Evolutionary conservation across 306 rosid species (phyloP).

Genomic region (Vigna hirtella): DNA sequence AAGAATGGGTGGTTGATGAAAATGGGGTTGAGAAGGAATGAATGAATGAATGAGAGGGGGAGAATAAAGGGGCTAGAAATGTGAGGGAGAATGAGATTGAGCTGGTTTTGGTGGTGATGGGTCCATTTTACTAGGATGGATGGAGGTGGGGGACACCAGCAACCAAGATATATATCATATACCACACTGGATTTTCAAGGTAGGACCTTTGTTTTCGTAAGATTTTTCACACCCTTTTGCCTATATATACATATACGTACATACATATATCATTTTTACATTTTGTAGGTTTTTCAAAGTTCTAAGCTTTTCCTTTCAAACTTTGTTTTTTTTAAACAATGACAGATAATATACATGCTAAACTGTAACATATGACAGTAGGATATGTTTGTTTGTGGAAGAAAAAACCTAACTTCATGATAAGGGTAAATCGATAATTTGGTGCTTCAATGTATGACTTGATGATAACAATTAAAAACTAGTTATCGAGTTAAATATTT

Average conservation of each 20-base stretch:
- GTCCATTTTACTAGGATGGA: conserved; percentile 33
- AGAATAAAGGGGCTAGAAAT: conserved; percentile 40
- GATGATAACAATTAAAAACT: no score
- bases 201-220: conserved; percentile 39
- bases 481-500: no score
- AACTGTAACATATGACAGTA: no score
- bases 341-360: no score
- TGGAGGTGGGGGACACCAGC: not conserved
- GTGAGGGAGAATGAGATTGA: conserved; percentile 27
- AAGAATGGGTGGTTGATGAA: not conserved
- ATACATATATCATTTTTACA: no score
- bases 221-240: not conserved
- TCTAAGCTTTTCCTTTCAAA: no score
- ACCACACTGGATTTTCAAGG: conserved; percentile 26
- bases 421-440: no score
- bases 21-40: not conserved
- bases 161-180: conserved; percentile 13
- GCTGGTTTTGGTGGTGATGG: conserved; percentile 38
- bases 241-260: not conserved
- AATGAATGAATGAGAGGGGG: conserved; percentile 12
- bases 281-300: no score
- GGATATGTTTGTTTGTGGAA: no score
- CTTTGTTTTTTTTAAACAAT: no score
- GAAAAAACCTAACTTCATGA: no score
- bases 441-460: no score